A percentile compares a stretch with the other conserved stretches of the same genome.
Evolutionary conservation across 2,329 filamentous ascomycete species (phyloP).

Genomic region (Sclerotinia glacialis): DNA sequence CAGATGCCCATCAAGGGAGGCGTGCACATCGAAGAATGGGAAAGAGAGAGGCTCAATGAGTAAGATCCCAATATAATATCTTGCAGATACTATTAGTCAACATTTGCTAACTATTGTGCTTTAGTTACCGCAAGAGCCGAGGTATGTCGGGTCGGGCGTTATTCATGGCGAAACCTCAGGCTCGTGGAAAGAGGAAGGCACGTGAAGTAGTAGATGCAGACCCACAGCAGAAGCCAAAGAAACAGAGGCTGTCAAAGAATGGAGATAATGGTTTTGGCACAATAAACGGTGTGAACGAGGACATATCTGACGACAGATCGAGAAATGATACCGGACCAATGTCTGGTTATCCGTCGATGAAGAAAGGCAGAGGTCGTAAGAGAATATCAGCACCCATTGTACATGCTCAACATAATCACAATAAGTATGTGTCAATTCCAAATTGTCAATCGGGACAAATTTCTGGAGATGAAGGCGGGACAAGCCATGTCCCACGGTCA

Average conservation of each 20-base stretch:
- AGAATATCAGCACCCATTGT: background rate
- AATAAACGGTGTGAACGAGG: too few relatives aligned
- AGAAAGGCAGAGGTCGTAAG: too few relatives aligned
- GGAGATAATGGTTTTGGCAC: background rate
- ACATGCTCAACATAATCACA: background rate
- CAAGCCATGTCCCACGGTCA: background rate
- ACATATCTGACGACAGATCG: fast-evolving
- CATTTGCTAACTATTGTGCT: background rate
- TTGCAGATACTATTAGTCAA: background rate
- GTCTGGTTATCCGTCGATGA: too few relatives aligned
- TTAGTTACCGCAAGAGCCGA: background rate
- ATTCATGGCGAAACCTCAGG: background rate
- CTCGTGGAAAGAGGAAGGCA: background rate
- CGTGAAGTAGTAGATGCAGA: background rate
- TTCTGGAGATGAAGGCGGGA: background rate
- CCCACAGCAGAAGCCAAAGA: background rate
- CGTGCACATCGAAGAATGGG: background rate
- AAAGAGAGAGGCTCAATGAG: background rate
- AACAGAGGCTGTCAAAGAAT: background rate
- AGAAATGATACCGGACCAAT: background rate
- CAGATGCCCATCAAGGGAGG: background rate
- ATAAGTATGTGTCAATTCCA: background rate
- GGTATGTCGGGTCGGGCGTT: background rate
- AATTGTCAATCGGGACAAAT: background rate
- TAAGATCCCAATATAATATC: background rate